phyloP scores from a whole-genome alignment of 306 rosid species.

The Hippophae rhamnoides region DNA sequence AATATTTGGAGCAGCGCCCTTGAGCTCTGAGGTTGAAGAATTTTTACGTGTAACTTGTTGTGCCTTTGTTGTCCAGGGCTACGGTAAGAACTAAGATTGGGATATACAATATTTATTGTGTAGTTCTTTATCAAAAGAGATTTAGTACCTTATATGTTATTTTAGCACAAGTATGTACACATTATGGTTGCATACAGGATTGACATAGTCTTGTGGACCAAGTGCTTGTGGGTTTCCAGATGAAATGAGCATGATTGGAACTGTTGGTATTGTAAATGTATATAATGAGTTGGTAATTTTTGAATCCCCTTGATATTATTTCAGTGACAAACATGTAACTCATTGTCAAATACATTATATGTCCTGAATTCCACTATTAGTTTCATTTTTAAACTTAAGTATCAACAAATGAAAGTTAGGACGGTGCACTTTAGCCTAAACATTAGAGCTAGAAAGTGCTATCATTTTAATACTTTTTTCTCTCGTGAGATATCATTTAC shows the following conservation, averaged over 20 bases:
- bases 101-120: too few relatives aligned
- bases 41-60: conserved; percentile 76
- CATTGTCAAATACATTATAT: too few relatives aligned
- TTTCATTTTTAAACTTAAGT: too few relatives aligned
- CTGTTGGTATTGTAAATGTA: conserved; percentile 48
- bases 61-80: conserved; percentile 64
- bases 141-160: background rate
- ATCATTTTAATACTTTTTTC: too few relatives aligned
- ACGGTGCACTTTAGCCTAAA: too few relatives aligned
- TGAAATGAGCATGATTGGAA: conserved; percentile 79
- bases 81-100: conserved; percentile 34
- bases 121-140: background rate
- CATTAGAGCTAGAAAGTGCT: too few relatives aligned
- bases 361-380: too few relatives aligned
- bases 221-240: conserved; percentile 56
- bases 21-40: conserved; percentile 88
- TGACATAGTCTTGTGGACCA: conserved; percentile 85
- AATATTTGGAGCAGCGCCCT: conserved; percentile 76
- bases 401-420: too few relatives aligned
- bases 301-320: too few relatives aligned
- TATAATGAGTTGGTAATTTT: conserved; percentile 41
- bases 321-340: too few relatives aligned
- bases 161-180: background rate
- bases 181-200: conserved; percentile 41
- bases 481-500: too few relatives aligned